Evolutionary conservation across 2,329 filamentous ascomycete species (phyloP).

Genomic region (Fusarium kyushuense): DNA sequence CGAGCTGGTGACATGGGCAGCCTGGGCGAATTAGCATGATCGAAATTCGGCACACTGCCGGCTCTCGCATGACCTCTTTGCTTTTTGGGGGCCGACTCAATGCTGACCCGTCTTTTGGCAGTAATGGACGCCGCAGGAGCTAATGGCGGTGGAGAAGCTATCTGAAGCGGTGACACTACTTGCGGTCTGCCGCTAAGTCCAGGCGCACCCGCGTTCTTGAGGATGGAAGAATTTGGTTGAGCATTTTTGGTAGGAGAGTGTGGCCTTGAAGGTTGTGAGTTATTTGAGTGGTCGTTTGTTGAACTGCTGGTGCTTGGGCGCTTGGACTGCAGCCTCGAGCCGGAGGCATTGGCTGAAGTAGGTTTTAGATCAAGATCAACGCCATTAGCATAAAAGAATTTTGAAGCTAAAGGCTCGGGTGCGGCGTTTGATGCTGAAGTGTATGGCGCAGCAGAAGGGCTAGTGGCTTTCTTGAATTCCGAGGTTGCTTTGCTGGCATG

Average conservation of each 20-base stretch:
- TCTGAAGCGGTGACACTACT: constrained; percentile 53
- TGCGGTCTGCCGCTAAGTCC: constrained; percentile 48
- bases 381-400: constrained; percentile 83
- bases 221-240: constrained; percentile 40
- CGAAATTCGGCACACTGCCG: constrained; percentile 55
- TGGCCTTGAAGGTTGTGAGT: constrained; percentile 56
- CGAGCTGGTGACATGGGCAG: constrained; percentile 49
- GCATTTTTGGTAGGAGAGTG: constrained; percentile 63
- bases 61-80: constrained; percentile 56
- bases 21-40: constrained; percentile 54
- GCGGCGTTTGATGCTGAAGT: constrained; percentile 52
- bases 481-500: constrained; percentile 65
- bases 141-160: constrained; percentile 54
- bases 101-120: constrained; percentile 58
- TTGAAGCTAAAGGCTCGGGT: constrained; percentile 62
- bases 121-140: constrained; percentile 49
- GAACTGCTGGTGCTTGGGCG: constrained; percentile 55
- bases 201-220: constrained; percentile 36
- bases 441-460: constrained; percentile 49
- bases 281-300: constrained; percentile 34
- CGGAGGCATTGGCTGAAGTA: constrained; percentile 61
- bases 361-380: constrained; percentile 59
- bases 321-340: constrained; percentile 57
- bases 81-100: constrained; percentile 54
- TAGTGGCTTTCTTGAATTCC: constrained; percentile 54